Base-by-base conservation (phyloP, 192 early-diverging fungal genomes). In the Obelidium mucronatum region DNA sequence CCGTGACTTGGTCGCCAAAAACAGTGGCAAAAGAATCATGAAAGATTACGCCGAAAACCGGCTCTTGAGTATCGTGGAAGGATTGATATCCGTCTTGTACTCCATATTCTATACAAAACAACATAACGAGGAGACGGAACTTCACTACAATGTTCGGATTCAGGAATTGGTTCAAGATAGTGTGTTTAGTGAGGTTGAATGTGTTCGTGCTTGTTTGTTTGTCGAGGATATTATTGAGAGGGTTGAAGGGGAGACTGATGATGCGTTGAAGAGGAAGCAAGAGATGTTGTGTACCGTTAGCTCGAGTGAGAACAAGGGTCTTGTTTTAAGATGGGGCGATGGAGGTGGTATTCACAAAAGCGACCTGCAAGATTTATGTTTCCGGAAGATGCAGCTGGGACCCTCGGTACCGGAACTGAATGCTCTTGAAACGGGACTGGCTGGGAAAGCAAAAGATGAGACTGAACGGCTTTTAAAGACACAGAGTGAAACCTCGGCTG, bases 81-180 rank as follows among this genome's bases (percentile, higher is more conserved):
- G 56, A 59, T 24, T 31, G 11, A 11, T 59, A 0, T n/a, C 56
- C 8, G 13, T 59, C 0, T 31, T 59, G 17, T 59, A 59, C 56
- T 11, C 56, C n/a, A 11, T 59, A 11, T 6, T 59, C 1, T 11
- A 22, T 5, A 11, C 6, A n/a, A n/a, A 31, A 8, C 11, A 24
- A 31, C 8, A 31, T 31, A 5, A 5, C 0, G 56, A 6, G 26
- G 26, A 59, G 24, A 30, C 56, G 56, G 56, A 59, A n/a, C 56
- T 59, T 5, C 56, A 19, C 0, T 59, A 59, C 24, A 59, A n/a
- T 24, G 56, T 59, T 11, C 56, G 56, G 13, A 31, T 59, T 24
- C 56, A 59, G 24, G 31, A 59, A n/a, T 31, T 59, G 24, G 56
- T 59, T 31, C 56, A 59, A 59, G 56, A 59, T 24, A 59, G 56